A percentile compares a stretch with the other conserved stretches of the same genome.
Conservation (phyloP, 352 stramenopile genomes). For the Blastocystis sp. region DNA sequence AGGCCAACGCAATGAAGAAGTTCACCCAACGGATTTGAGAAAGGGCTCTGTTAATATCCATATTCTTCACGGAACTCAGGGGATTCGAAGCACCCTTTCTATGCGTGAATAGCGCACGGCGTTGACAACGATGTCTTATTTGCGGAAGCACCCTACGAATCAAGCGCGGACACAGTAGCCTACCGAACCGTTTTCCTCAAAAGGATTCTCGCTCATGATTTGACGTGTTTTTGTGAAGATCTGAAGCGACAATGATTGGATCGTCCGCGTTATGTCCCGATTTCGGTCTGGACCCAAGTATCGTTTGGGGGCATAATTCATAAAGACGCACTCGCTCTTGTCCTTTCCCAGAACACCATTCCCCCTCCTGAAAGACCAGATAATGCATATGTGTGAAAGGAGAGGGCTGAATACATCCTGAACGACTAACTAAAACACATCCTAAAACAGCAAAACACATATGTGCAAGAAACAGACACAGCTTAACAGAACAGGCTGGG, state of each 20-base stretch:
- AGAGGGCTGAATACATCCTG: no score
- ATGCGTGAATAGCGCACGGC: not conserved
- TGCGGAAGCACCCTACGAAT: slow-evolving; percentile 6
- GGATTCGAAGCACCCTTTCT: slow-evolving; percentile 26
- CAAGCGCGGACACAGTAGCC: not conserved
- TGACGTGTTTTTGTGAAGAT: not conserved
- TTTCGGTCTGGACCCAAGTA: not conserved
- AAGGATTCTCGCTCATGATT: slow-evolving; percentile 66
- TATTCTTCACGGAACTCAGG: slow-evolving; percentile 20
- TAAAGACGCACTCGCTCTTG: slow-evolving; percentile 22
- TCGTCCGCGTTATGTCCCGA: not conserved
- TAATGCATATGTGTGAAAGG: no score
- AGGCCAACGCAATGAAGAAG: slow-evolving; percentile 2
- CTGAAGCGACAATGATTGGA: not conserved
- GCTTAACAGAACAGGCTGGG: slow-evolving; percentile 61
- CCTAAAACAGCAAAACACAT: not conserved
- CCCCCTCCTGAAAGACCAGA: no score
- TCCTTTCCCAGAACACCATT: no score
- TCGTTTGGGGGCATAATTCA: not conserved
- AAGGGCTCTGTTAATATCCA: slow-evolving; percentile 56
- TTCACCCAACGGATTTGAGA: slow-evolving; percentile 50
- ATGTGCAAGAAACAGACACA: slow-evolving; percentile 9
- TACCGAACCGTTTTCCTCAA: slow-evolving; percentile 55
- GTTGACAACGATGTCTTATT: slow-evolving; percentile 10
- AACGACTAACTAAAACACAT: not conserved